Evolutionary conservation across 192 early-diverging fungal species (phyloP).

Genomic region (Chytriomyces sp.): DNA sequence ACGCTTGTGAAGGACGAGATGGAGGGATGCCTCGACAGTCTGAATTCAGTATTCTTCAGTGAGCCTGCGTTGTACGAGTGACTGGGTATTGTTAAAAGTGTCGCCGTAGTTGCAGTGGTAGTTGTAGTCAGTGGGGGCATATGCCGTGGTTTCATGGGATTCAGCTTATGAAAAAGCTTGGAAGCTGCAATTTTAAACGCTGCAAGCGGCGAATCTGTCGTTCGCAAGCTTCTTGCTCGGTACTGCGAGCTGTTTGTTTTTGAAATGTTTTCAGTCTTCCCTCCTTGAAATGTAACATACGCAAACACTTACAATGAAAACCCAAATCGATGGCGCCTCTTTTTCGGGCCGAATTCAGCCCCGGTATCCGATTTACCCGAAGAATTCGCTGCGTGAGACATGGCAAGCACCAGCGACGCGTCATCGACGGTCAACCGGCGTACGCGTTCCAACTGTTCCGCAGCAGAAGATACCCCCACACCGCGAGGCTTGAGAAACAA

Average conservation of each 20-base stretch:
- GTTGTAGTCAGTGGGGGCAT: not conserved
- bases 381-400: not conserved
- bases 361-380: too few species aligned
- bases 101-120: not conserved
- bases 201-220: not conserved
- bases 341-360: not conserved
- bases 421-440: constrained; percentile 28
- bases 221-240: not conserved
- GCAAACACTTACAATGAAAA: constrained; percentile 30
- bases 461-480: not conserved
- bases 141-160: constrained; percentile 4
- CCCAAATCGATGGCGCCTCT: constrained; percentile 1
- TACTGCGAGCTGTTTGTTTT: not conserved
- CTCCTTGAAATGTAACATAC: too few species aligned
- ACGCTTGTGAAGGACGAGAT: constrained; percentile 10
- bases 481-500: too few species aligned
- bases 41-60: not conserved
- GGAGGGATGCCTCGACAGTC: not conserved
- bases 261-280: not conserved
- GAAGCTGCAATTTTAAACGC: constrained; percentile 19
- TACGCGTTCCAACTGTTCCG: constrained; percentile 26
- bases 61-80: not conserved
- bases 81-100: not conserved
- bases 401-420: not conserved
- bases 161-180: constrained; percentile 19